Base-by-base conservation (phyloP, 192 early-diverging fungal genomes). In the Paraglomus brasilianum region DNA sequence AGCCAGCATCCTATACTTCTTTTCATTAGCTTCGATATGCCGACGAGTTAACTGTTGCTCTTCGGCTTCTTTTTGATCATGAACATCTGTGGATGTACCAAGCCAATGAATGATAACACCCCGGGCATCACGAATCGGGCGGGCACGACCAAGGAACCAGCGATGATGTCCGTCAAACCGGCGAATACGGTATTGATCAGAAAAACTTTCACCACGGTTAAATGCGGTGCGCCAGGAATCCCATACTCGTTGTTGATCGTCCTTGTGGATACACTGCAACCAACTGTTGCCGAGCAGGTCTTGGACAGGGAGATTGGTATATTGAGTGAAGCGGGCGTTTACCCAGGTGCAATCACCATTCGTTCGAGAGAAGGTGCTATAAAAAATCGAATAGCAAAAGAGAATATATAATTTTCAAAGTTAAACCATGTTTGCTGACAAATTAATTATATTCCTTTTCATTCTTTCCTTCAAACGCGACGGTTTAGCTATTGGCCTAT, bases 91-190 rank as follows among this genome's bases (percentile, higher is more conserved):
- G 49, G 82, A 79, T 43, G 73, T 76, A 58, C 81, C 84, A 67
- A 85, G 81, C 84, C 84, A 85, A 69, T 82, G 81, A 14, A 85
- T 80, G 24, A 83, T 83, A 7, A 75, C 66, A 43, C 81, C 84
- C 47, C 80, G 76, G 36, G 75, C 70, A 47, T 85, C 81, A 17
- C 84, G 70, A 21, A 85, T 64, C 1, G 84, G 84, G 1, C 81
- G 75, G 19, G 80, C 77, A 21, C 84, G 69, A 57, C 81, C 79
- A 8, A 85, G 45, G 58, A 85, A 85, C 67, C 80, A 81, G 8
- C 84, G 80, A 59, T 81, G 79, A 9, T 79, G 69, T n/a, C 84
- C 81, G 64, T 85, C 84, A 60, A 81, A 85, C 46, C 84, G 69
- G 4, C 74, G 76, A 10, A 83, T 64, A 40, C 84, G 70, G 45